phyloP scores from a whole-genome alignment of 805 yeast species.

The Wickerhamomyces chaumierensis region DNA sequence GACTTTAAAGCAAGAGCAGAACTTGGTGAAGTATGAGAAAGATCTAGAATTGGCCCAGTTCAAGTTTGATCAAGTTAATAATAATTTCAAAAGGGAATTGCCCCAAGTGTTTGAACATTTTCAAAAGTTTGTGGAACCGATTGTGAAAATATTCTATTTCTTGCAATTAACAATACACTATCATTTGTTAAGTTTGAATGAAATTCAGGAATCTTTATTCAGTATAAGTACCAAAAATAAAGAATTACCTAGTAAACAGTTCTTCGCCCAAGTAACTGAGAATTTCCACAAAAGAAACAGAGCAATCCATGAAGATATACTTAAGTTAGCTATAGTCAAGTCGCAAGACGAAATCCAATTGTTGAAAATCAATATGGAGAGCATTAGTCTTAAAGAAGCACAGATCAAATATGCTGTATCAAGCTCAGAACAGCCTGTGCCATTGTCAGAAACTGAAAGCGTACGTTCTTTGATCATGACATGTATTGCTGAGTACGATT shows the following conservation, averaged over 20 bases:
- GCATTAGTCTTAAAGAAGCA: background rate
- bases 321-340: conserved; percentile 4
- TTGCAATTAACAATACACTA: conserved; percentile 26
- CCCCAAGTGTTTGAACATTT: conserved; percentile 31
- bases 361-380: background rate
- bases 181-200: conserved; percentile 17
- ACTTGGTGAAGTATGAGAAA: conserved; percentile 21
- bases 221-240: conserved; percentile 6
- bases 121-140: conserved; percentile 20
- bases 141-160: conserved; percentile 23
- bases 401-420: too few species aligned
- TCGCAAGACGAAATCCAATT: conserved; percentile 2
- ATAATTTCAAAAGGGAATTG: conserved; percentile 31
- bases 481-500: conserved; percentile 32
- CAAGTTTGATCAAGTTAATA: conserved; percentile 28
- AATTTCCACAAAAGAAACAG: conserved; percentile 2
- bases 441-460: background rate
- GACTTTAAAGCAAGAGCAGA: conserved; percentile 27
- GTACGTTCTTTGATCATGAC: conserved; percentile 1
- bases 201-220: conserved; percentile 4
- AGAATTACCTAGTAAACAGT: conserved; percentile 1
- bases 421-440: background rate
- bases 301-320: conserved; percentile 1
- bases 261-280: conserved; percentile 3
- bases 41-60: conserved; percentile 20